A percentile compares a stretch with the other conserved stretches of the same genome.
phyloP scores from a whole-genome alignment of 169 alveolate genomes.

The Cryptosporidium andersoni region DNA sequence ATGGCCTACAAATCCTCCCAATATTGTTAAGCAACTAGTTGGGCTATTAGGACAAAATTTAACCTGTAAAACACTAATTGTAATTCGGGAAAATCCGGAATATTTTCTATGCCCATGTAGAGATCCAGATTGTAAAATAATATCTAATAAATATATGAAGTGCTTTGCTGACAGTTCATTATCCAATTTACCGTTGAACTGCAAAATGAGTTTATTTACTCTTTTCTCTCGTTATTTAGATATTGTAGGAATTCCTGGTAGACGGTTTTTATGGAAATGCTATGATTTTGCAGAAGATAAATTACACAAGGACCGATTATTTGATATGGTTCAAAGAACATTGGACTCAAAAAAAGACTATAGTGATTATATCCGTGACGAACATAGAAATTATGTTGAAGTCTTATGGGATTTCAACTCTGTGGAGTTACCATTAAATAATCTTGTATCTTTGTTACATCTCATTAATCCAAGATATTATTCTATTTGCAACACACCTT shows the following conservation, averaged over 20 bases:
- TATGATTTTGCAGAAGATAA: constrained; percentile 12
- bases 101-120: constrained; percentile 26
- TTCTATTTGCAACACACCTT: constrained; percentile 40
- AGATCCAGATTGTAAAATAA: not conserved
- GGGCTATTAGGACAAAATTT: constrained; percentile 7
- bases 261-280: constrained; percentile 31
- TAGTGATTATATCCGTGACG: constrained; percentile 48
- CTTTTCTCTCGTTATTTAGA: constrained; percentile 51
- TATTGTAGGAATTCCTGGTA: constrained; percentile 43
- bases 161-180: constrained; percentile 6
- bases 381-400: constrained; percentile 53
- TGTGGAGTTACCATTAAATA: constrained; percentile 12
- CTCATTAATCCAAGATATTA: constrained; percentile 55
- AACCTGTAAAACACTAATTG: not conserved
- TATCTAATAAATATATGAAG: not conserved
- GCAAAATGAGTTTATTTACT: constrained; percentile 22
- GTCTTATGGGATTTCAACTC: constrained; percentile 66
- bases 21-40: constrained; percentile 9
- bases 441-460: constrained; percentile 10
- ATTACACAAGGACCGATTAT: constrained; percentile 19
- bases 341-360: constrained; percentile 60
- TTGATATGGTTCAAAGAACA: constrained; percentile 35
- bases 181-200: constrained; percentile 1
- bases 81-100: constrained; percentile 5
- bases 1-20: constrained; percentile 58